A percentile compares a stretch with the other conserved stretches of the same genome.
Conservation (phyloP, 2,329 filamentous ascomycete species). For the Fusarium tricinctum region DNA sequence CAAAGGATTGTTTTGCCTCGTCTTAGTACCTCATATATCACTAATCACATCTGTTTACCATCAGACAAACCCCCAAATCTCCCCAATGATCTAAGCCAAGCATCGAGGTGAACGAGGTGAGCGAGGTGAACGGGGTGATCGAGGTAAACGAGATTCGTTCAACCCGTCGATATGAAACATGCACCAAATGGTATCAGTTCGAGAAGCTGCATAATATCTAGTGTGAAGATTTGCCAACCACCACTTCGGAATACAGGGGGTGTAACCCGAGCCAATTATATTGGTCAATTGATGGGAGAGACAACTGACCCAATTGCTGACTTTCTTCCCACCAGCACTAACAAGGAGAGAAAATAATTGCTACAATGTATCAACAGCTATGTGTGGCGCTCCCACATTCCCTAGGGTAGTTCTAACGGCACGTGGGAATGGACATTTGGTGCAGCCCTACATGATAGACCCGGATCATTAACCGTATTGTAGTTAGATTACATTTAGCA, state of each 20-base stretch:
- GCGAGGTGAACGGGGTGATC: slow-evolving; percentile 2
- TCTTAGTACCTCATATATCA: no score
- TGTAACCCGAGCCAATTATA: background rate
- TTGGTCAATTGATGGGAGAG: background rate
- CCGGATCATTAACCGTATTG: slow-evolving; percentile 29
- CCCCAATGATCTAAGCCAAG: slow-evolving; percentile 23
- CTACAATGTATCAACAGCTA: background rate
- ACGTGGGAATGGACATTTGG: slow-evolving; percentile 16
- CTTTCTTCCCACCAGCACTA: background rate
- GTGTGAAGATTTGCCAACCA: background rate
- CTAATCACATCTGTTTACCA: slow-evolving; percentile 5
- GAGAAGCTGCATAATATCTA: background rate
- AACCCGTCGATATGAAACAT: slow-evolving; percentile 19
- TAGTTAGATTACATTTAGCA: slow-evolving; percentile 21
- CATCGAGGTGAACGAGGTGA: slow-evolving; percentile 3
- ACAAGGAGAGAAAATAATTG: background rate
- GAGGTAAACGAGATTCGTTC: slow-evolving; percentile 7
- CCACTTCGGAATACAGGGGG: slow-evolving; percentile 7
- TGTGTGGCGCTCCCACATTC: slow-evolving; percentile 7
- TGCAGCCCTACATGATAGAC: slow-evolving; percentile 27
- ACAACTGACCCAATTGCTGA: background rate
- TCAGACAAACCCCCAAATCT: slow-evolving; percentile 11
- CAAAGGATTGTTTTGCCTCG: no score
- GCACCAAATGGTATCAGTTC: slow-evolving; percentile 8
- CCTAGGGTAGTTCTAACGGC: slow-evolving; percentile 15